Evolutionary conservation across 768 basidiomycete genomes (phyloP).

Genomic region (Grammothele lineata): DNA sequence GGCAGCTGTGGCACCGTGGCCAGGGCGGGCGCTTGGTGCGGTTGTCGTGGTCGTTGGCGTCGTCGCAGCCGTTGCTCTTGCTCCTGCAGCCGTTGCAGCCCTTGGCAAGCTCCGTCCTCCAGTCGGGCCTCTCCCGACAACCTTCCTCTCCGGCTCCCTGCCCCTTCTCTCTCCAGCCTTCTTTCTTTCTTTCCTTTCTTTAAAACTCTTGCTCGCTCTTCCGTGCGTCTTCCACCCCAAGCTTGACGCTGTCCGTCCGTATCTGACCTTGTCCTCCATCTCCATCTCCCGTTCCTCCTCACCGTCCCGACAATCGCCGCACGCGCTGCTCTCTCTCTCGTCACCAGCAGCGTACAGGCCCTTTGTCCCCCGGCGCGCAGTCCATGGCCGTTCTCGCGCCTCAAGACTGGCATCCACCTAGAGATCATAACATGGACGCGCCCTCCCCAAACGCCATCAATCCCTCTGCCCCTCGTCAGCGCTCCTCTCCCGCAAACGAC

Average conservation of each 20-base stretch:
- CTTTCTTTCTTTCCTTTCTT: conserved; percentile 17
- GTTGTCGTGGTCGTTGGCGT: conserved; percentile 17
- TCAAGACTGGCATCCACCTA: conserved; percentile 69
- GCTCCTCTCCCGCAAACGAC: conserved; percentile 59
- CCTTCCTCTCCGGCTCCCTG: too few relatives aligned
- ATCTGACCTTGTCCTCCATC: too few relatives aligned
- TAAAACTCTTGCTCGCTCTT: conserved; percentile 11
- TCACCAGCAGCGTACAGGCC: conserved; percentile 6
- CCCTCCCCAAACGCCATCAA: conserved; percentile 36
- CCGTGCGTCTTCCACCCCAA: conserved; percentile 2
- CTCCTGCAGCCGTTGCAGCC: conserved; percentile 13
- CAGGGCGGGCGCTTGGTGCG: conserved; percentile 9
- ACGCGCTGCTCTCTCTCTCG: background rate
- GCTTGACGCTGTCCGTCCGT: conserved; percentile 5
- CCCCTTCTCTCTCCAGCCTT: too few relatives aligned
- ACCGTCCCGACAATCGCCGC: conserved; percentile 1
- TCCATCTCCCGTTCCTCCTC: background rate
- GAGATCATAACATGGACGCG: conserved; percentile 62
- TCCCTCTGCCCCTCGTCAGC: conserved; percentile 44
- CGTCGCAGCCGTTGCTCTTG: conserved; percentile 20
- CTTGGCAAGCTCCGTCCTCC: conserved; percentile 7
- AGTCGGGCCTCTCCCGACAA: conserved; percentile 7
- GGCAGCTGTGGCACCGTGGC: conserved; percentile 9
- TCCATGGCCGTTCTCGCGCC: conserved; percentile 78
- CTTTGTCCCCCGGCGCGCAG: conserved; percentile 19